phyloP scores from a whole-genome alignment of 306 rosid genomes.

The Cicer bijugum region DNA sequence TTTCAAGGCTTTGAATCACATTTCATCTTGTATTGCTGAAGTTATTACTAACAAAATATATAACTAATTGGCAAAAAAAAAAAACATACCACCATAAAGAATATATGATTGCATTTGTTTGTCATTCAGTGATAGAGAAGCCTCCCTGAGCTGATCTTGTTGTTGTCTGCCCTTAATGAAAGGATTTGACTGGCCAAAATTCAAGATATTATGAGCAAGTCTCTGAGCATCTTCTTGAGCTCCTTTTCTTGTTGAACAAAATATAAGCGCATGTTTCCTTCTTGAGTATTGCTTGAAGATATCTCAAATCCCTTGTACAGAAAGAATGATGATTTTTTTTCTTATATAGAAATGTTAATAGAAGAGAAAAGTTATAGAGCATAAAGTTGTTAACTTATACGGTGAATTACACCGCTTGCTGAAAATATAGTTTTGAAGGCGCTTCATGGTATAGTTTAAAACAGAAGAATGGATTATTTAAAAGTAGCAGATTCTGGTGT shows the following conservation, averaged over 20 bases:
- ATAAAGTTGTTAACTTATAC: slow-evolving; percentile 30
- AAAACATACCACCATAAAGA: slow-evolving; percentile 72
- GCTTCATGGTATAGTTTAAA: slow-evolving; percentile 65
- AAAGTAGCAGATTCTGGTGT: slow-evolving; percentile 33
- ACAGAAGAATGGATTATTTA: slow-evolving; percentile 40
- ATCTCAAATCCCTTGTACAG: slow-evolving; percentile 61
- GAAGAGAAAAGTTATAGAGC: slow-evolving; percentile 28
- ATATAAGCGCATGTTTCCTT: slow-evolving; percentile 87
- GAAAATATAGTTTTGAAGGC: slow-evolving; percentile 92
- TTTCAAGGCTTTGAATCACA: neutral
- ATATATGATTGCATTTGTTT: slow-evolving; percentile 97
- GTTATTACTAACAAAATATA: neutral
- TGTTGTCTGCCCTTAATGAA: slow-evolving; percentile 81
- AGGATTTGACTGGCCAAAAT: slow-evolving; percentile 85
- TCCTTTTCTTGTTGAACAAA: slow-evolving; percentile 98
- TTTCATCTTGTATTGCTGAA: slow-evolving; percentile 3
- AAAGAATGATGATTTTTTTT: slow-evolving; percentile 31
- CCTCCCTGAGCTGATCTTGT: slow-evolving; percentile 89
- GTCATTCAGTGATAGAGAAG: slow-evolving; percentile 83
- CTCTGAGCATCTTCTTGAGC: slow-evolving; percentile 99
- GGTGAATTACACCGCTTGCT: slow-evolving; percentile 60
- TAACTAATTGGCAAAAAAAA: neutral
- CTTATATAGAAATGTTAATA: slow-evolving; percentile 21
- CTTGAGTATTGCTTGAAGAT: slow-evolving; percentile 89
- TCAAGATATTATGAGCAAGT: slow-evolving; percentile 79